Evolutionary conservation across 208 protist genomes (phyloP), one percentile per base, ranked within the genome.

Genomic region (Acanthamoeba triangularis): DNA sequence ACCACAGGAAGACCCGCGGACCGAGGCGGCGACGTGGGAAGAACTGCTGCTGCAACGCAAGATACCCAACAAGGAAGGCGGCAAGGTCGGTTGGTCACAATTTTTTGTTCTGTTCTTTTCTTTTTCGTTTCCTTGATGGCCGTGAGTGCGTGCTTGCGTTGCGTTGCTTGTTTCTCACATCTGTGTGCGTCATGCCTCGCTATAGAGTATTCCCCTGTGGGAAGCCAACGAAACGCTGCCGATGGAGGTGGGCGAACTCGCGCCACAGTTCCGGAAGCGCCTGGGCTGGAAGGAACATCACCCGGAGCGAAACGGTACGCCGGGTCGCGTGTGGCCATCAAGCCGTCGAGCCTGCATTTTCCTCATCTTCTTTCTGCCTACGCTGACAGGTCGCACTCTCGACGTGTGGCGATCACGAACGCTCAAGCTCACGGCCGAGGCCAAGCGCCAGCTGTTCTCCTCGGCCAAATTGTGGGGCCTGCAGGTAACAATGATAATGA

Each of bases 281-380:
- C 49, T 90, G n/a, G 84, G 84, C 18, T 90, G 84, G 84, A 90
- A 90, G 35, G 84, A 90, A 3, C 30, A 90, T 33, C 49, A 90
- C 28, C 84, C 49, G 3, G 84, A 90, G 72, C 72, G 33, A 3
- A 80, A 30, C 14, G 72, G 72, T 80, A 2, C 72, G 72, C 10
- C 37, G 18, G 4, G n/a, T 80, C 72, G 7, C 37, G 16, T 44
- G 7, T 35, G 6, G 41, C 41, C 23, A 23, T 82, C 35, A 82
- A 23, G 35, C 20, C 37, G 30, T 52, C 16, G 33, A 1, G 33
- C 35, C 47, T 41, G 47, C 23, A 33, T 47, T 47, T 47, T 47
- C 41, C 37, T 87, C 78, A 87, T 87, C 4, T 85, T 87, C 23
- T 28, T 90, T 35, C 20, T 67, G 28, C 25, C 14, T 7, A 65